Percentiles rank a stretch among this genome's conserved stretches.
phyloP scores from a whole-genome alignment of 495 filamentous ascomycete species.

The Penicillium cinerascens region DNA sequence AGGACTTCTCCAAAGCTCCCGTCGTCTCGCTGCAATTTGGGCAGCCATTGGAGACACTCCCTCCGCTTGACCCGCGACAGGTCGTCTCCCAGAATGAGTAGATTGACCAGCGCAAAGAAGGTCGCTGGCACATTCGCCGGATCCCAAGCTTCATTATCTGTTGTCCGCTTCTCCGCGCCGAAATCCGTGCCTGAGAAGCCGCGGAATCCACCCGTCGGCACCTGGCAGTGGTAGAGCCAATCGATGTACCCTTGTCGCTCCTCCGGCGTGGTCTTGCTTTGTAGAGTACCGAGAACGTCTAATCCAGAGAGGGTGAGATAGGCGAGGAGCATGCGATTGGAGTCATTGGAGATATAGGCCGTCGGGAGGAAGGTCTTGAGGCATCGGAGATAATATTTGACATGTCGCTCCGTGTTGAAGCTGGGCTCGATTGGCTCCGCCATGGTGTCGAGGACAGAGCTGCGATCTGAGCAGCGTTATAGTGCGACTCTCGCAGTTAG shows the following conservation, averaged over 20 bases:
- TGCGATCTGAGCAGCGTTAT: neutral
- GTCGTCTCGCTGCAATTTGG: conserved; percentile 71
- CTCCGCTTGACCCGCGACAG: conserved; percentile 62
- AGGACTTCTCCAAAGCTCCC: conserved; percentile 90
- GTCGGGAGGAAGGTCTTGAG: conserved; percentile 76
- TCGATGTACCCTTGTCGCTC: conserved; percentile 60
- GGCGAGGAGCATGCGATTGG: conserved; percentile 81
- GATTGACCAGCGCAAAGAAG: conserved; percentile 74
- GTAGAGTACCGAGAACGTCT: conserved; percentile 69
- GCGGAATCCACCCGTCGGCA: conserved; percentile 73
- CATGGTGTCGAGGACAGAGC: conserved; percentile 22
- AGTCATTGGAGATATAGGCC: conserved; percentile 80
- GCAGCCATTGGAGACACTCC: conserved; percentile 70
- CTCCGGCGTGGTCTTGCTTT: conserved; percentile 49
- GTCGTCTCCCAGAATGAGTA: conserved; percentile 74
- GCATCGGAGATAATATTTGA: conserved; percentile 91
- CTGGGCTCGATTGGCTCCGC: conserved; percentile 34
- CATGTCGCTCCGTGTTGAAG: conserved; percentile 69
- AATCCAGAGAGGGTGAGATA: conserved; percentile 84
- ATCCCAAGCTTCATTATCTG: conserved; percentile 60
- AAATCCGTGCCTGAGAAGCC: conserved; percentile 70
- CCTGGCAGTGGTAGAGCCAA: conserved; percentile 75
- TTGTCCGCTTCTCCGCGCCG: conserved; percentile 38
- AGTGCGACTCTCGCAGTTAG: neutral
- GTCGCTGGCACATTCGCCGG: conserved; percentile 82